Percentiles rank a stretch among this genome's conserved stretches.
phyloP scores from a whole-genome alignment of 1,139 yeast genomes.

The Geotrichum macrosporum region DNA sequence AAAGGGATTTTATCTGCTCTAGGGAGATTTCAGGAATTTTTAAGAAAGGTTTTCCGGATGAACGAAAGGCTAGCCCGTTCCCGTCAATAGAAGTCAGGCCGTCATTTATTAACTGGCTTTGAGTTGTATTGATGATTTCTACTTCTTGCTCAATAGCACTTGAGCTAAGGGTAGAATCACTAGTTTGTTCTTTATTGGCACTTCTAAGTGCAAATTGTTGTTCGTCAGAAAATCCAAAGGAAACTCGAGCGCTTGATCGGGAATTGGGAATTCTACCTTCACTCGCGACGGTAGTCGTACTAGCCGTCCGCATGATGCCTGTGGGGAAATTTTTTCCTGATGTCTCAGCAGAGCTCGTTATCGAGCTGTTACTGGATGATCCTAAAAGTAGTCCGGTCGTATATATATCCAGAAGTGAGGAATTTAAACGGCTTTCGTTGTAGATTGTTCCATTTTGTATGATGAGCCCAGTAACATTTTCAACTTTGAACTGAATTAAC shows the following conservation, averaged over 20 bases:
- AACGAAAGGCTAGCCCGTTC: no score
- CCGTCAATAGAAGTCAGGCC: no score
- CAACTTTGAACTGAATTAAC: slow-evolving; percentile 38
- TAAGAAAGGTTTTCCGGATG: no score
- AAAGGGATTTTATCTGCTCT: slow-evolving; percentile 5
- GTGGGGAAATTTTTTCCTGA: neutral
- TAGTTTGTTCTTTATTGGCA: neutral
- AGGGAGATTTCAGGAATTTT: slow-evolving; percentile 5
- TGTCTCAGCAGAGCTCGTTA: neutral
- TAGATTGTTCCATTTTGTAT: slow-evolving; percentile 47
- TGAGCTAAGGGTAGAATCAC: neutral
- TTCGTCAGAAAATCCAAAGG: neutral
- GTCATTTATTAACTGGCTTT: no score
- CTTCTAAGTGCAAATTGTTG: neutral
- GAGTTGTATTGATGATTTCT: no score
- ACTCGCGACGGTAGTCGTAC: neutral
- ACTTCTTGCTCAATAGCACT: no score
- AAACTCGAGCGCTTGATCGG: neutral
- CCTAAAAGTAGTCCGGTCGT: slow-evolving; percentile 7
- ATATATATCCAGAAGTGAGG: slow-evolving; percentile 9
- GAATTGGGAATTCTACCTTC: neutral
- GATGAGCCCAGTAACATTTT: slow-evolving; percentile 36
- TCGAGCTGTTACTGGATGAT: neutral
- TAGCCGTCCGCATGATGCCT: neutral
- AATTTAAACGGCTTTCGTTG: slow-evolving; percentile 22